Percentiles rank a stretch among this genome's conserved stretches.
phyloP scores from a whole-genome alignment of 2,329 filamentous ascomycete species.

The Calonectria hawksworthii region DNA sequence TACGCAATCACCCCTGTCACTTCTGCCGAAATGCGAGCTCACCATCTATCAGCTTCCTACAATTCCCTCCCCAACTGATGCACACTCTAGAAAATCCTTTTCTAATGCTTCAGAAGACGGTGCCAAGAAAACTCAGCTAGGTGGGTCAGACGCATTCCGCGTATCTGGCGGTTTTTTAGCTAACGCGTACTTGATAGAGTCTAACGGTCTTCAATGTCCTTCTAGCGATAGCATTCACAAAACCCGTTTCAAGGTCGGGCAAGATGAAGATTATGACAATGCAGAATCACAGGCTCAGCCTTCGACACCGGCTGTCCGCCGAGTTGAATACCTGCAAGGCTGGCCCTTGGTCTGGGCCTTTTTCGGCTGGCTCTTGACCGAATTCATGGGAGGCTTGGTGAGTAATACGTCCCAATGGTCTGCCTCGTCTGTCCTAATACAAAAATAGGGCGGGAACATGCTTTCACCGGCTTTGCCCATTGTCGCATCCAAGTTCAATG shows the following conservation, averaged over 20 bases:
- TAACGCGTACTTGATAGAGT: neutral
- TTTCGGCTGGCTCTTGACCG: neutral
- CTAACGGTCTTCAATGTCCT: neutral
- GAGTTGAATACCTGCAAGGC: neutral
- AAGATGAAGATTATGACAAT: neutral
- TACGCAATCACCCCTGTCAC: neutral
- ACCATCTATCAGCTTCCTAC: neutral
- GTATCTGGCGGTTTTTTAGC: too few relatives aligned
- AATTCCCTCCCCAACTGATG: neutral
- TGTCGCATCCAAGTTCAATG: slow-evolving; percentile 3
- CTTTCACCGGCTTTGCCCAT: slow-evolving; percentile 1
- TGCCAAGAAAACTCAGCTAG: neutral
- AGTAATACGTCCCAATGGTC: neutral
- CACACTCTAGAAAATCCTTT: neutral
- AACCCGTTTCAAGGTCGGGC: too few relatives aligned
- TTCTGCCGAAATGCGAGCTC: neutral
- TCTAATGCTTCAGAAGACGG: neutral
- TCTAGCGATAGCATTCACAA: neutral
- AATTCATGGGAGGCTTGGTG: neutral
- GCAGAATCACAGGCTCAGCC: neutral
- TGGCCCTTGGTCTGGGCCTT: neutral
- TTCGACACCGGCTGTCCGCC: neutral
- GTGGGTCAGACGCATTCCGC: neutral
- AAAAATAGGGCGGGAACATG: neutral
- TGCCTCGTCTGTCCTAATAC: neutral